These are phyloP conservation scores for Diaporthe citri DNA, from an alignment of 2,329 filamentous ascomycete species.

Conservation along the genomic window DNA sequence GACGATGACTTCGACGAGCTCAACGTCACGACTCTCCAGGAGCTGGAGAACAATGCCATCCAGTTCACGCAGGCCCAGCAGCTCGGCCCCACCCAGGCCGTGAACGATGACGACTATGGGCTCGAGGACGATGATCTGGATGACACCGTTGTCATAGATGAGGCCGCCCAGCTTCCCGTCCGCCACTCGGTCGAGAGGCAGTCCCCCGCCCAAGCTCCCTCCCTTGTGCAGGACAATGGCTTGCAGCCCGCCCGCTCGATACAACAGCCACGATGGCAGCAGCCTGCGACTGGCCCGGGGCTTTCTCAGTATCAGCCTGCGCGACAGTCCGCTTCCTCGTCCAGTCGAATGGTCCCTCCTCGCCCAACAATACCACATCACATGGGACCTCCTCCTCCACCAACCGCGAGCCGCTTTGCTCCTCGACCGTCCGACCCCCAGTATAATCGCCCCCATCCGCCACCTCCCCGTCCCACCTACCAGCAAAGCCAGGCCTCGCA, in stretches of 20 bases:
- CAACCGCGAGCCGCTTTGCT: constrained; percentile 37
- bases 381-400: constrained; percentile 54
- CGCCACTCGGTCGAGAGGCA: constrained; percentile 53
- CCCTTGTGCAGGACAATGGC: constrained; percentile 31
- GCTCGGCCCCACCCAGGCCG: constrained; percentile 46
- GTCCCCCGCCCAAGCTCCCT: constrained; percentile 49
- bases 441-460: constrained; percentile 45
- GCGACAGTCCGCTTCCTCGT: constrained; percentile 34
- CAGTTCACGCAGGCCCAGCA: constrained; percentile 67
- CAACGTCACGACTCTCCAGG: constrained; percentile 67
- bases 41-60: constrained; percentile 74
- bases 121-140: constrained; percentile 71
- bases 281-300: constrained; percentile 34
- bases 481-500: constrained; percentile 47
- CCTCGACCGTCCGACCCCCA: constrained; percentile 39
- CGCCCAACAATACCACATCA: constrained; percentile 52
- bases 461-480: constrained; percentile 46
- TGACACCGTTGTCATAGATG: constrained; percentile 67
- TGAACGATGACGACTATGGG: constrained; percentile 52
- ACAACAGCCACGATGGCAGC: constrained; percentile 39
- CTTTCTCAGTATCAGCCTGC: constrained; percentile 30
- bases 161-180: constrained; percentile 55
- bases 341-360: constrained; percentile 44
- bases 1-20: constrained; percentile 75
- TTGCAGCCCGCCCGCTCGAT: constrained; percentile 15